Conservation (phyloP, 179 eudicot genomes). For the Beta lomatogona region DNA sequence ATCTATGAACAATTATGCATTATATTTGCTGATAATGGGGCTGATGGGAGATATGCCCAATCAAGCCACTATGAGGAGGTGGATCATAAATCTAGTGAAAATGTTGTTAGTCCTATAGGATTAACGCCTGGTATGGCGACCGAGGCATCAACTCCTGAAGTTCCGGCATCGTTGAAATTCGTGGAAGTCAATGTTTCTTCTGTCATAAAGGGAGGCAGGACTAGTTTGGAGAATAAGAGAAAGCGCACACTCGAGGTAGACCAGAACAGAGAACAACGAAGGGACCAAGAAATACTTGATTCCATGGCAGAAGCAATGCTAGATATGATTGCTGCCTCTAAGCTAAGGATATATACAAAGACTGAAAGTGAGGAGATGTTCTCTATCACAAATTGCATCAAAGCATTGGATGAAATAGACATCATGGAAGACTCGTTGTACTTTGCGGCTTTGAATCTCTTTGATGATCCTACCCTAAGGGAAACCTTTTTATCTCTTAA, state of each 20-base stretch:
- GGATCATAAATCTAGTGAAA: conserved; percentile 37
- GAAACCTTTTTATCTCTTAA: conserved; percentile 61
- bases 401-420: conserved; percentile 60
- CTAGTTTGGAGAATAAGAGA: conserved; percentile 45
- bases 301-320: conserved; percentile 58
- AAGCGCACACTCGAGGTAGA: conserved; percentile 49
- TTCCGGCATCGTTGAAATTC: conserved; percentile 37
- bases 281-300: conserved; percentile 42
- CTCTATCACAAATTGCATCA: conserved; percentile 57
- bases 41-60: conserved; percentile 78
- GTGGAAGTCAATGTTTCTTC: conserved; percentile 34
- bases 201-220: conserved; percentile 35
- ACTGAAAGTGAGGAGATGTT: conserved; percentile 37
- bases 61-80: conserved; percentile 75
- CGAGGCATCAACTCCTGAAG: conserved; percentile 38
- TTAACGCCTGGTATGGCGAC: conserved; percentile 24
- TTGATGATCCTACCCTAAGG: conserved; percentile 54
- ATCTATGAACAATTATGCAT: conserved; percentile 69
- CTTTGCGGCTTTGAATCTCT: conserved; percentile 67
- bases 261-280: conserved; percentile 31
- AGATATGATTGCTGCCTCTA: conserved; percentile 71
- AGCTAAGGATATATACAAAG: conserved; percentile 27
- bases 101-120: conserved; percentile 2
- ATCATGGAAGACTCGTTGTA: conserved; percentile 46
- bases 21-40: conserved; percentile 64